Evolutionary conservation across 2,329 filamentous ascomycete genomes (phyloP).

Genomic region (Trichocomaceae sp.): DNA sequence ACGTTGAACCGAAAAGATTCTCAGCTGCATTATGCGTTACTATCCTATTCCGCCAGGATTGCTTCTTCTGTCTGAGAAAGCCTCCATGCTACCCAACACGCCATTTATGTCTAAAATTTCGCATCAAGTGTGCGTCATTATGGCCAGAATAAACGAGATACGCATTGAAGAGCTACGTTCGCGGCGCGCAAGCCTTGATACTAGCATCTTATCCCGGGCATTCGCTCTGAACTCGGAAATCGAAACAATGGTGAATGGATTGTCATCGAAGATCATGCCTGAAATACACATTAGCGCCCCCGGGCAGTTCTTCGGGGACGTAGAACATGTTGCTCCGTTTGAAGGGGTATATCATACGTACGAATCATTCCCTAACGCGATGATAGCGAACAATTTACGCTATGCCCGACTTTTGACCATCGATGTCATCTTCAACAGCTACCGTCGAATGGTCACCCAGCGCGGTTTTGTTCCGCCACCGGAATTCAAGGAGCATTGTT

Average conservation of each 20-base stretch:
- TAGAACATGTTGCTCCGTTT: constrained; percentile 30
- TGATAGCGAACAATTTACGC: constrained; percentile 55
- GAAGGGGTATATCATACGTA: constrained; percentile 52
- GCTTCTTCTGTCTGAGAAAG: constrained; percentile 26
- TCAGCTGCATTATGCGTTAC: constrained; percentile 31
- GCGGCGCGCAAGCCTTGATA: neutral
- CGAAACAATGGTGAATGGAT: constrained; percentile 25
- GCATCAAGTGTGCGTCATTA: constrained; percentile 27
- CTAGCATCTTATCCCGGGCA: constrained; percentile 26
- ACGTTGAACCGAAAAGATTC: constrained; percentile 21
- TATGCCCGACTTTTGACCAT: constrained; percentile 51
- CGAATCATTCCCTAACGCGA: constrained; percentile 47
- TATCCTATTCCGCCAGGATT: constrained; percentile 26
- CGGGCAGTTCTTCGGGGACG: constrained; percentile 30
- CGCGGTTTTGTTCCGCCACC: constrained; percentile 20
- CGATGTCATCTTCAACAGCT: constrained; percentile 40
- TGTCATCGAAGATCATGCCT: constrained; percentile 26
- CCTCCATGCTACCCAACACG: constrained; percentile 13
- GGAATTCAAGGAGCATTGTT: constrained; percentile 27
- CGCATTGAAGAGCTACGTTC: constrained; percentile 15
- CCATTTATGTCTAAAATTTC: constrained; percentile 19
- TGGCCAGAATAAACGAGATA: constrained; percentile 27
- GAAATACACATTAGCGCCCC: constrained; percentile 19
- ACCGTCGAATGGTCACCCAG: constrained; percentile 21
- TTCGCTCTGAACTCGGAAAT: constrained; percentile 30